A percentile compares a stretch with the other conserved stretches of the same genome.
Conservation (phyloP, 2,329 filamentous ascomycete species). For the Ophiocordyceps camponoti-rufipedis region DNA sequence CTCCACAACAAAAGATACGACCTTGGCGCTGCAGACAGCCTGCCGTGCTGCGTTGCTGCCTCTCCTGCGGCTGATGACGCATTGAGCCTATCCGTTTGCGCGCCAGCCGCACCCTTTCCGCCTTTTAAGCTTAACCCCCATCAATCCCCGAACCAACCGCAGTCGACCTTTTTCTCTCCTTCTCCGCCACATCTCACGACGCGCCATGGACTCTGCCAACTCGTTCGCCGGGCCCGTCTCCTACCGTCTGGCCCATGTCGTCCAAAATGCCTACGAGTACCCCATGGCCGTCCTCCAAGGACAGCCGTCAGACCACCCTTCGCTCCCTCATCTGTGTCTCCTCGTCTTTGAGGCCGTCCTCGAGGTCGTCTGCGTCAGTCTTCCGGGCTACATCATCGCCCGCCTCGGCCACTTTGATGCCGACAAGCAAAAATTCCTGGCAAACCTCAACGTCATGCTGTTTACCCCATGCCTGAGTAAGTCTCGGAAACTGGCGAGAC, state of each 20-base stretch:
- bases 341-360: slow-evolving; percentile 90
- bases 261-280: slow-evolving; percentile 20
- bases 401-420: slow-evolving; percentile 84
- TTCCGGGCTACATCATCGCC: slow-evolving; percentile 88
- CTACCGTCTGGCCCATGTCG: slow-evolving; percentile 21
- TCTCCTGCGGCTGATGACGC: slow-evolving; percentile 2
- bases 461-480: slow-evolving; percentile 93
- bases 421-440: slow-evolving; percentile 89
- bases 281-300: slow-evolving; percentile 22
- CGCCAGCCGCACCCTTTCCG: not conserved
- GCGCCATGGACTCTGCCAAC: slow-evolving; percentile 17
- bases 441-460: slow-evolving; percentile 87
- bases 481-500: too few relatives aligned
- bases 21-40: slow-evolving; percentile 1
- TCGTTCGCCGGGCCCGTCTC: slow-evolving; percentile 23
- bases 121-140: not conserved
- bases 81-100: slow-evolving; percentile 2
- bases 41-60: not conserved
- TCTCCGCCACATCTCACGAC: not conserved
- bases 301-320: slow-evolving; percentile 38
- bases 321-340: slow-evolving; percentile 50
- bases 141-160: not conserved
- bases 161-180: not conserved
- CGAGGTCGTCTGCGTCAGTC: slow-evolving; percentile 84
- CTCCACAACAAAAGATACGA: not conserved